phyloP scores from a whole-genome alignment of 2,329 filamentous ascomycete genomes.

The Colletotrichum godetiae region DNA sequence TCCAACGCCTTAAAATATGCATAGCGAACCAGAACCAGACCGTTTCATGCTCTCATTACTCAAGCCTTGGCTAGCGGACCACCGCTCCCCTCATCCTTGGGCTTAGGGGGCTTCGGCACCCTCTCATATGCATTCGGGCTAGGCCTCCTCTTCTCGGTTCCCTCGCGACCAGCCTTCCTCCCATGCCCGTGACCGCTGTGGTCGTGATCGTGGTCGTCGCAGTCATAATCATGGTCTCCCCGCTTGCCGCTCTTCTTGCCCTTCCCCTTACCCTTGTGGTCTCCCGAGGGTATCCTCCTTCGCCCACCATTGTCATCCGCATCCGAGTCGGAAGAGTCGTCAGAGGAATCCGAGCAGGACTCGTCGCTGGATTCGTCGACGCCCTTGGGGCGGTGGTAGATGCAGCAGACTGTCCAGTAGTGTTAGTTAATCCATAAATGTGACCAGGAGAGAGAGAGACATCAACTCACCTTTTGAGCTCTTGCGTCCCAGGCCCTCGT shows the following conservation, averaged over 20 bases:
- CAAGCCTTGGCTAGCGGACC: conserved; percentile 4
- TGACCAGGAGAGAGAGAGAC: not conserved
- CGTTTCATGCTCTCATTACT: not conserved
- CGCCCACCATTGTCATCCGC: conserved; percentile 52
- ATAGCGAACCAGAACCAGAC: not conserved
- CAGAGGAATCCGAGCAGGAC: conserved; percentile 68
- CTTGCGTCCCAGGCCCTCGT: conserved; percentile 94
- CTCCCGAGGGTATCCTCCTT: conserved; percentile 40
- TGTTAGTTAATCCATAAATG: not conserved
- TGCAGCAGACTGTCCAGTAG: conserved; percentile 84
- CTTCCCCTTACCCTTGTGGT: conserved; percentile 52
- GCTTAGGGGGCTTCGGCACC: conserved; percentile 63
- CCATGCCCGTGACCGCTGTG: conserved; percentile 47
- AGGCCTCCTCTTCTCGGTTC: conserved; percentile 57
- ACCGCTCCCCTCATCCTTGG: conserved; percentile 44
- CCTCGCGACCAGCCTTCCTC: conserved; percentile 42
- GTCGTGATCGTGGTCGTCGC: conserved; percentile 50
- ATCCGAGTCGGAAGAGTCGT: conserved; percentile 60
- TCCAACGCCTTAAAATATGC: conserved; percentile 27
- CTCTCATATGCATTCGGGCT: conserved; percentile 88
- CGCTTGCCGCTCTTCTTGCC: conserved; percentile 53
- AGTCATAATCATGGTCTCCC: conserved; percentile 49
- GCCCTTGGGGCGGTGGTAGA: conserved; percentile 88
- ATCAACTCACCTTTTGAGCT: conserved; percentile 82
- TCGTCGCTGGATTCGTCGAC: conserved; percentile 86